These are phyloP conservation scores for Suillus americanus DNA, from an alignment of 768 basidiomycete species.

Conservation along the genomic window DNA sequence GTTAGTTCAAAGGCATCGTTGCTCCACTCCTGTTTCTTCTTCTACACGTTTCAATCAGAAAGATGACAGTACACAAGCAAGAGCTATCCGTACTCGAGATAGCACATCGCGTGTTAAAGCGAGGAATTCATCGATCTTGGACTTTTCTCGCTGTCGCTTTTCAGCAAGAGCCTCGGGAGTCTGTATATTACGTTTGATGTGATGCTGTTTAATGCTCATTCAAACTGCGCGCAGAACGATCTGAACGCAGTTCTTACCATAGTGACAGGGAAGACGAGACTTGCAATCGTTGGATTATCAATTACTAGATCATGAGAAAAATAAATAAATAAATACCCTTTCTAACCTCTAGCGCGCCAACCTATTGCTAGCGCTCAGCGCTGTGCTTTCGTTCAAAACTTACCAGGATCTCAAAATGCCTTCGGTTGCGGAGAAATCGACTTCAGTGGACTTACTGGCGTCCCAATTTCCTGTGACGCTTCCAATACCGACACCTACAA, in stretches of 20 bases:
- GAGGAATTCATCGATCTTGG: slow-evolving; percentile 77
- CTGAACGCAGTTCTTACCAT: slow-evolving; percentile 25
- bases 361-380: neutral
- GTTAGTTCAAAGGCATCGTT: slow-evolving; percentile 78
- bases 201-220: slow-evolving; percentile 49
- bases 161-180: slow-evolving; percentile 62
- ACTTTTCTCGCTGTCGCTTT: slow-evolving; percentile 65
- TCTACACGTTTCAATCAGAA: slow-evolving; percentile 46
- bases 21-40: slow-evolving; percentile 65
- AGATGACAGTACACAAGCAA: neutral
- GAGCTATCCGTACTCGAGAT: slow-evolving; percentile 48
- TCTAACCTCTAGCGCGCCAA: neutral
- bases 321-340: neutral
- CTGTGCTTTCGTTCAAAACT: neutral
- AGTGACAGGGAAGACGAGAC: neutral
- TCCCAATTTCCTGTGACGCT: slow-evolving; percentile 79
- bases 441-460: slow-evolving; percentile 51
- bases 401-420: slow-evolving; percentile 43
- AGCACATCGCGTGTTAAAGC: slow-evolving; percentile 64
- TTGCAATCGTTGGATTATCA: neutral
- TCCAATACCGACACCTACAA: slow-evolving; percentile 80
- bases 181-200: slow-evolving; percentile 62
- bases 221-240: slow-evolving; percentile 5
- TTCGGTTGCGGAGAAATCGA: slow-evolving; percentile 48
- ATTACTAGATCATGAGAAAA: neutral